phyloP scores from a whole-genome alignment of 352 stramenopile species.

The Phytophthora colocasiae region DNA sequence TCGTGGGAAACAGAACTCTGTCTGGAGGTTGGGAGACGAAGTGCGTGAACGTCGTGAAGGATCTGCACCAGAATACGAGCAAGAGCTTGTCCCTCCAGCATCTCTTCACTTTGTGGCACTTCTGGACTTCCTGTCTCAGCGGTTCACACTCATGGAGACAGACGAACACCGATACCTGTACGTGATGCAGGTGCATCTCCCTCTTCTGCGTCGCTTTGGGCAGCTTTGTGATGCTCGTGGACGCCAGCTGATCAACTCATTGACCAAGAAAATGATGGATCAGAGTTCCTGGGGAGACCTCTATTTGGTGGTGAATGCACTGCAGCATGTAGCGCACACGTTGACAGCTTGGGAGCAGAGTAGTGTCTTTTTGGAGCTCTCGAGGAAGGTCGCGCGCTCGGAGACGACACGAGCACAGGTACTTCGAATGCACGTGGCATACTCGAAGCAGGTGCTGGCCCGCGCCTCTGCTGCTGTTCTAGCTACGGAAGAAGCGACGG shows the following conservation, averaged over 20 bases:
- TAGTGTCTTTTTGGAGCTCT: constrained; percentile 72
- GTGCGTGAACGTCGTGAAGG: not conserved
- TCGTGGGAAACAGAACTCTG: constrained; percentile 12
- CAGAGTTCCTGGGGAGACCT: constrained; percentile 36
- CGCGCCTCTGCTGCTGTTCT: constrained; percentile 67
- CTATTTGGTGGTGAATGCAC: constrained; percentile 60
- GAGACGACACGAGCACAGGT: constrained; percentile 63
- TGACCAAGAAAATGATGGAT: constrained; percentile 22
- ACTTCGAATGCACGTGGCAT: constrained; percentile 67
- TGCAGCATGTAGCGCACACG: constrained; percentile 46
- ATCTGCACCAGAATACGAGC: constrained; percentile 4
- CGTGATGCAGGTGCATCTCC: constrained; percentile 71
- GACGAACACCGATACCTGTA: constrained; percentile 83
- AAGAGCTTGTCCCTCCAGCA: constrained; percentile 32
- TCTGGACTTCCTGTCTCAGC: constrained; percentile 73
- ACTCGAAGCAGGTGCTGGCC: constrained; percentile 56
- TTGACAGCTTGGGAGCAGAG: constrained; percentile 74
- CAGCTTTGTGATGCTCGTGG: constrained; percentile 41
- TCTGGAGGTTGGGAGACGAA: constrained; percentile 34
- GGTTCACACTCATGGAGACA: constrained; percentile 67
- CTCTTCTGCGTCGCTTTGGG: constrained; percentile 50
- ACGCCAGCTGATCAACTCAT: constrained; percentile 10
- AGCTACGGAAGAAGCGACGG: constrained; percentile 68
- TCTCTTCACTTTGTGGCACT: constrained; percentile 54
- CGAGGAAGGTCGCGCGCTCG: constrained; percentile 60